Evolutionary conservation across 352 stramenopile species (phyloP).

Genomic region (Phytopythium litorale): DNA sequence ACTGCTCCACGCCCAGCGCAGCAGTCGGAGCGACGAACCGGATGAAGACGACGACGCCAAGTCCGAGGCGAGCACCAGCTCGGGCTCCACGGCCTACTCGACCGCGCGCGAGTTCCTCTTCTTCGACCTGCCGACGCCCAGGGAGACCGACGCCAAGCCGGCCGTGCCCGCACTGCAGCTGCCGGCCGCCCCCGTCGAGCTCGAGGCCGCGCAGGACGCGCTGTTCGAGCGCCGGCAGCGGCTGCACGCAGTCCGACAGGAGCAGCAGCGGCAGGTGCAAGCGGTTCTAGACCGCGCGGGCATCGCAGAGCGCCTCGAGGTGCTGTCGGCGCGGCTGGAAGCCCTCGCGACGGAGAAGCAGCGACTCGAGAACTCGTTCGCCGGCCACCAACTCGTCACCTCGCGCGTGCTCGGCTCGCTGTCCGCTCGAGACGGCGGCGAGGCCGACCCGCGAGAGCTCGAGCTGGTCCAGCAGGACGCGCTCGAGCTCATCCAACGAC

Average conservation of each 20-base stretch:
- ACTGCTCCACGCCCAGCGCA: slow-evolving; percentile 20
- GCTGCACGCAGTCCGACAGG: slow-evolving; percentile 25
- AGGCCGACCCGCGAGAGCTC: slow-evolving; percentile 1
- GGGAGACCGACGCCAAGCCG: not conserved
- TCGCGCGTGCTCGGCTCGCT: slow-evolving; percentile 9
- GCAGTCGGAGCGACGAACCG: no score
- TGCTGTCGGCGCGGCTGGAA: slow-evolving; percentile 20
- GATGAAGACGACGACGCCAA: slow-evolving; percentile 15
- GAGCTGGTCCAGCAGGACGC: slow-evolving; percentile 43
- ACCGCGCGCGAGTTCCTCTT: slow-evolving; percentile 39
- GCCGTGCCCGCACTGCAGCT: slow-evolving; percentile 6
- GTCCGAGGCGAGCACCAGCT: slow-evolving; percentile 24
- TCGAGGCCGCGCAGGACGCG: slow-evolving; percentile 17
- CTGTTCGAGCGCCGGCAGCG: slow-evolving; percentile 27
- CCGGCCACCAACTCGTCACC: slow-evolving; percentile 31
- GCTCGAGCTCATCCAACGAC: slow-evolving; percentile 23
- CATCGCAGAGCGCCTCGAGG: slow-evolving; percentile 14
- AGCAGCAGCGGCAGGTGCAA: slow-evolving; percentile 13
- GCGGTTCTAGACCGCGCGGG: slow-evolving; percentile 16
- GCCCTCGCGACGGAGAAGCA: slow-evolving; percentile 28
- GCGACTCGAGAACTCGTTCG: slow-evolving; percentile 23
- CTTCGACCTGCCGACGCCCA: slow-evolving; percentile 20
- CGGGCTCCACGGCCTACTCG: slow-evolving; percentile 36
- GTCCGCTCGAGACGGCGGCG: not conserved
- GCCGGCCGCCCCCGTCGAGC: slow-evolving; percentile 6